These are phyloP conservation scores for Lipomyces oligophaga DNA, from an alignment of 805 yeast genomes.

Conservation along the genomic window DNA sequence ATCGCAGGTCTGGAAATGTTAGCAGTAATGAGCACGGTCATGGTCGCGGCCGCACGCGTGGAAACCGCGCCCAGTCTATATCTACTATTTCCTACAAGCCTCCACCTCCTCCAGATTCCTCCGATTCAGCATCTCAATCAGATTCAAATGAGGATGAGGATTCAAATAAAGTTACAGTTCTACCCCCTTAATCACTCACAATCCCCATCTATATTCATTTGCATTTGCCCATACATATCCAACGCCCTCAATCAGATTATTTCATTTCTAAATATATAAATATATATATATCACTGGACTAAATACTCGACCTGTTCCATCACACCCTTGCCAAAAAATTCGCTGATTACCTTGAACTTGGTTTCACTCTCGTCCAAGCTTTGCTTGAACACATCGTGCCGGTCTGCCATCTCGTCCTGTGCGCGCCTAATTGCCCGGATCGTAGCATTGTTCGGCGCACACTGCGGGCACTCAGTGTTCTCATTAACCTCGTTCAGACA, in stretches of 20 bases:
- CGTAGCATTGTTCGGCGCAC: constrained; percentile 68
- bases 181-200: too few species aligned
- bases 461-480: constrained; percentile 61
- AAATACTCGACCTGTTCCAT: constrained; percentile 46
- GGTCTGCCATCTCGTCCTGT: constrained; percentile 59
- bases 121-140: too few species aligned
- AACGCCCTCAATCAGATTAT: too few species aligned
- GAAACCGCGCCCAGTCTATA: too few species aligned
- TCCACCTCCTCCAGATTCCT: too few species aligned
- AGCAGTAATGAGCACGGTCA: neutral
- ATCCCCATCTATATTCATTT: too few species aligned
- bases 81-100: too few species aligned
- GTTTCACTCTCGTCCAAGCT: constrained; percentile 52
- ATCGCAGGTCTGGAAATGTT: constrained; percentile 2
- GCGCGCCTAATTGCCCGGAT: constrained; percentile 54
- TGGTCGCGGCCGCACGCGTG: neutral
- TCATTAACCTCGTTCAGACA: constrained; percentile 49
- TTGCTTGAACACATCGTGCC: constrained; percentile 59
- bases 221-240: too few species aligned
- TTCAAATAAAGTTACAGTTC: neutral
- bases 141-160: too few species aligned
- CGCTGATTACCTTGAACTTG: constrained; percentile 70
- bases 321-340: constrained; percentile 84
- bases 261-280: too few species aligned
- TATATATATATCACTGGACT: constrained; percentile 13